Conservation (phyloP, 306 rosid genomes). For the Begonia masoniana region DNA sequence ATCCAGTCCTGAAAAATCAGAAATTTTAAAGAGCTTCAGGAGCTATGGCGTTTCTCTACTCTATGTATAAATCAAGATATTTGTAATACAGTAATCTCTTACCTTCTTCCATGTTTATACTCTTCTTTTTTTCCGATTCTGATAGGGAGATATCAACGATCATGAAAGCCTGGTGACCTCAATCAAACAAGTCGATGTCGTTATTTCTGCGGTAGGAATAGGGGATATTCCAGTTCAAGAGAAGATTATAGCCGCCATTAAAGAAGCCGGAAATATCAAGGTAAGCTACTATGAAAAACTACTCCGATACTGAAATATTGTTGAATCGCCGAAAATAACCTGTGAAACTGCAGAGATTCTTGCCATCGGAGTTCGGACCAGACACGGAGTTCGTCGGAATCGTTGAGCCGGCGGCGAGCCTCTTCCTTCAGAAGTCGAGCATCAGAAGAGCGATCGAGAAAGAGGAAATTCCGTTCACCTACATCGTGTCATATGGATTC, state of each 20-base stretch:
- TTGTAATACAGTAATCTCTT: neutral
- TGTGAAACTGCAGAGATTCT: constrained; percentile 21
- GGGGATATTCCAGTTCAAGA: constrained; percentile 3
- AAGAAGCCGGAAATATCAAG: constrained; percentile 21
- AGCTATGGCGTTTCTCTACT: constrained; percentile 8
- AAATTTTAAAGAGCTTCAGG: constrained; percentile 10
- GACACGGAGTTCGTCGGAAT: constrained; percentile 16
- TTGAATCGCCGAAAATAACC: neutral
- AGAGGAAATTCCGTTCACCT: constrained; percentile 24
- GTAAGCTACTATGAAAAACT: neutral
- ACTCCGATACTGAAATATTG: neutral
- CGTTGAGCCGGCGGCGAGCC: constrained; percentile 12
- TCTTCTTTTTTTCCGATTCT: neutral
- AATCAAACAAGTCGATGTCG: constrained; percentile 11
- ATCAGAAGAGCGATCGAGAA: constrained; percentile 24
- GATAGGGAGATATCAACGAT: constrained; percentile 12
- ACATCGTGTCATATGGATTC: constrained; percentile 15
- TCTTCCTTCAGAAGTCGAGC: constrained; percentile 11
- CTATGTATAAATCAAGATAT: neutral
- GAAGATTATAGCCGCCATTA: constrained; percentile 11
- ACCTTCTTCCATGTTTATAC: neutral
- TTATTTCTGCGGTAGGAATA: constrained; percentile 8
- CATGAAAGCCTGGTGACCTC: constrained; percentile 6
- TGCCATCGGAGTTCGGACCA: constrained; percentile 30
- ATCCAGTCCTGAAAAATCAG: constrained; percentile 6